A percentile compares a stretch with the other conserved stretches of the same genome.
Evolutionary conservation across 495 filamentous ascomycete genomes (phyloP).

Genomic region (Lindgomyces ingoldianus): DNA sequence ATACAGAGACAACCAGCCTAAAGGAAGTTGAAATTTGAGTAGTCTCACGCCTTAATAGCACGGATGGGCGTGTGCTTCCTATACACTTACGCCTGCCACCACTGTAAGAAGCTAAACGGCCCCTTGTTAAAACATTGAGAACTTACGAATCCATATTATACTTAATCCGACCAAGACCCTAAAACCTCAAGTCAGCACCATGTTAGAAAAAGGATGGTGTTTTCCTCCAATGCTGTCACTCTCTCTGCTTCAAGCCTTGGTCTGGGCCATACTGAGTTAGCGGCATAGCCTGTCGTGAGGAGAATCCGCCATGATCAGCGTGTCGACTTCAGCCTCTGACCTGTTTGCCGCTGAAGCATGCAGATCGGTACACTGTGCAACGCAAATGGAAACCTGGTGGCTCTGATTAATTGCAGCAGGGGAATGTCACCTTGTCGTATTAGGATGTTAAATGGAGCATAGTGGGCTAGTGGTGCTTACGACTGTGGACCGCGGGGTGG

Average conservation of each 20-base stretch:
- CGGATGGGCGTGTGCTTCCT: background rate
- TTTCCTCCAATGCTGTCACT: slow-evolving; percentile 8
- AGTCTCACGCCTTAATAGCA: background rate
- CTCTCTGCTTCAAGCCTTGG: background rate
- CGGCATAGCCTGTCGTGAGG: background rate
- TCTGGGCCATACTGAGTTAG: background rate
- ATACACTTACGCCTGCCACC: background rate
- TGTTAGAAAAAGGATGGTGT: background rate
- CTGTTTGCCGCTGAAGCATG: too few species aligned
- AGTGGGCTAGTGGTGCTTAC: too few species aligned
- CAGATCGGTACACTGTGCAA: too few species aligned
- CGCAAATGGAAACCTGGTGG: background rate
- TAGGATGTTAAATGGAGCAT: too few species aligned
- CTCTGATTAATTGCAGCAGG: background rate
- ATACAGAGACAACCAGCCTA: background rate
- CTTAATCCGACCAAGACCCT: background rate
- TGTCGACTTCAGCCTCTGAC: too few species aligned
- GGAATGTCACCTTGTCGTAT: background rate
- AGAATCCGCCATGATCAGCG: background rate
- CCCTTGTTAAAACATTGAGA: background rate
- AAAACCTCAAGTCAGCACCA: slow-evolving; percentile 5
- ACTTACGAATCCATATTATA: background rate
- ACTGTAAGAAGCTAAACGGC: background rate
- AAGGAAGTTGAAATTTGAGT: background rate
- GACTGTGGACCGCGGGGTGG: too few species aligned